Conservation (phyloP, 1,284 basidiomycete species). For the Irpex rosettiformis region DNA sequence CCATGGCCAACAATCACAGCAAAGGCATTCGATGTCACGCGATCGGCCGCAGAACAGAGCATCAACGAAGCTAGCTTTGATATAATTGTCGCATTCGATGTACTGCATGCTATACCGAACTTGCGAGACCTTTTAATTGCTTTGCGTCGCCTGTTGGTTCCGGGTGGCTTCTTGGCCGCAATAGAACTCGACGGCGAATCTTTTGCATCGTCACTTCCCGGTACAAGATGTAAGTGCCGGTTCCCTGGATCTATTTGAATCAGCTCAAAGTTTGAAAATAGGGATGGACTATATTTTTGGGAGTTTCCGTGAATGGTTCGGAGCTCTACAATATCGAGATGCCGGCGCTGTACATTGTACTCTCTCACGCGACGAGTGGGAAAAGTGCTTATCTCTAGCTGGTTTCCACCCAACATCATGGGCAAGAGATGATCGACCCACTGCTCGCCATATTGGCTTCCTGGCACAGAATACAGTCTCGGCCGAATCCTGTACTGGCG, state of each 20-base stretch:
- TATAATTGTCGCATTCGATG: conserved; percentile 22
- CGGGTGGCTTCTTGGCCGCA: conserved; percentile 19
- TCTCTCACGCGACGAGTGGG: conserved; percentile 12
- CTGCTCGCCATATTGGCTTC: conserved; percentile 8
- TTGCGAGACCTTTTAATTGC: conserved; percentile 12
- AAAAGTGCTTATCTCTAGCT: not conserved
- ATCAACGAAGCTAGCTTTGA: conserved; percentile 21
- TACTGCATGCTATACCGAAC: conserved; percentile 18
- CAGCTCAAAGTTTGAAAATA: not conserved
- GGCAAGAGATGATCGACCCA: not conserved
- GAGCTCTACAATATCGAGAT: conserved; percentile 11
- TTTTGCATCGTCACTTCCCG: conserved; percentile 5
- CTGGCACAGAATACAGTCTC: not conserved
- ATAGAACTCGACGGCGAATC: conserved; percentile 19
- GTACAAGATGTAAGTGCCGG: conserved; percentile 10
- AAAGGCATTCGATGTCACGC: conserved; percentile 18
- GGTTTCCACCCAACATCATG: conserved; percentile 6
- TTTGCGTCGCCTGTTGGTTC: conserved; percentile 17
- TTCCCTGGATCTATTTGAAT: not conserved
- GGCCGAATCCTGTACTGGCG: not conserved
- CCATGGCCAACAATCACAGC: conserved; percentile 20
- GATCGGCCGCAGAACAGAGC: conserved; percentile 16
- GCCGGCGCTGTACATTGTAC: conserved; percentile 14
- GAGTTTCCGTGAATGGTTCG: conserved; percentile 18
- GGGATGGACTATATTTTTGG: conserved; percentile 20